These are phyloP conservation scores for Paramecium caudatum DNA, from an alignment of 73 alveolate genomes.

Conservation along the genomic window DNA sequence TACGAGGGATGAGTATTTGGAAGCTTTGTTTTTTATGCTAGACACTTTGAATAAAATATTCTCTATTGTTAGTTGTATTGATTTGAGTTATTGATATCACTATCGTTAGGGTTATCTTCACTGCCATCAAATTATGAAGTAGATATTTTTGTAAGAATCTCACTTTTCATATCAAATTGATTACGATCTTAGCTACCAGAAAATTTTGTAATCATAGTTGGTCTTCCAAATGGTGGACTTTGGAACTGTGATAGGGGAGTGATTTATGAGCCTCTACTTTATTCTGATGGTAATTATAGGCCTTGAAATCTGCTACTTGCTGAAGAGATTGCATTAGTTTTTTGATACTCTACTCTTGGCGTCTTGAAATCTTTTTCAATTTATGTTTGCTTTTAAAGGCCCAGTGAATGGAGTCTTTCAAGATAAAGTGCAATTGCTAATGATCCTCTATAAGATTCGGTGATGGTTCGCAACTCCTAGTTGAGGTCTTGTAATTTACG, in stretches of 20 bases:
- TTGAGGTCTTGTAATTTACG: slow-evolving; percentile 20
- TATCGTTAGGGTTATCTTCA: slow-evolving; percentile 11
- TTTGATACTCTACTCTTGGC: neutral
- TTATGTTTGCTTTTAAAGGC: slow-evolving; percentile 23
- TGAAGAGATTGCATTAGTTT: neutral
- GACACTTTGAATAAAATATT: slow-evolving; percentile 30
- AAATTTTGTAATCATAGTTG: slow-evolving; percentile 3
- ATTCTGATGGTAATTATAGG: slow-evolving; percentile 2
- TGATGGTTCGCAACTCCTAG: slow-evolving; percentile 44
- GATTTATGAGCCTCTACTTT: neutral
- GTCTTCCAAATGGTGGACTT: slow-evolving; percentile 35
- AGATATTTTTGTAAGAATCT: neutral
- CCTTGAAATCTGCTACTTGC: neutral
- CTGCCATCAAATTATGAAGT: slow-evolving; percentile 38
- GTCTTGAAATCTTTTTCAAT: slow-evolving; percentile 1
- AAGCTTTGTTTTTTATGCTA: slow-evolving; percentile 6
- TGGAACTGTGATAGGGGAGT: slow-evolving; percentile 6
- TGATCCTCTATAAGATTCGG: slow-evolving; percentile 63
- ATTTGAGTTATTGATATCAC: slow-evolving; percentile 37
- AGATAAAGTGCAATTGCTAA: slow-evolving; percentile 50
- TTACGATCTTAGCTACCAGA: slow-evolving; percentile 32
- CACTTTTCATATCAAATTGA: slow-evolving; percentile 46
- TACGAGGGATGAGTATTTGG: slow-evolving; percentile 15
- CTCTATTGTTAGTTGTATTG: slow-evolving; percentile 22
- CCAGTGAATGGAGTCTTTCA: slow-evolving; percentile 56